A percentile compares a stretch with the other conserved stretches of the same genome.
phyloP scores from a whole-genome alignment of 2,329 filamentous ascomycete genomes.

The Purpureocillium takamizusanense region DNA sequence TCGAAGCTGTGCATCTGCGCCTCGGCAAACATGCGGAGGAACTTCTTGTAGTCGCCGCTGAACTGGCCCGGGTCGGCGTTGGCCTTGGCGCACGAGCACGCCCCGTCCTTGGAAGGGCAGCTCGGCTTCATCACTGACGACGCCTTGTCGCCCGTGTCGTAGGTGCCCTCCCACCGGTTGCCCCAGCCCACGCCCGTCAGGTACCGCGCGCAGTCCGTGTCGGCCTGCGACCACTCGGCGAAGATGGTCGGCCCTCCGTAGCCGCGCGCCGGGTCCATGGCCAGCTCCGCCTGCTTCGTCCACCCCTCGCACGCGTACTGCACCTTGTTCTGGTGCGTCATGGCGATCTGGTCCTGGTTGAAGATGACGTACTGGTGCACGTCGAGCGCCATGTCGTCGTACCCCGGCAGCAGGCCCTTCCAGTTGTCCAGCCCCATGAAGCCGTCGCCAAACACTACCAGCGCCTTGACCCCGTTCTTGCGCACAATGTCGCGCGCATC shows the following conservation, averaged over 20 bases:
- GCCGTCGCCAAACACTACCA: slow-evolving; percentile 84
- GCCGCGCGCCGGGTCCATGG: slow-evolving; percentile 64
- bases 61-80: slow-evolving; percentile 66
- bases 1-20: slow-evolving; percentile 96
- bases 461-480: slow-evolving; percentile 62
- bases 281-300: slow-evolving; percentile 67
- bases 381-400: slow-evolving; percentile 75
- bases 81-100: slow-evolving; percentile 66
- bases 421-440: slow-evolving; percentile 89
- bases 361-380: slow-evolving; percentile 99
- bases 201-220: slow-evolving; percentile 83
- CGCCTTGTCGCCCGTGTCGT: slow-evolving; percentile 55
- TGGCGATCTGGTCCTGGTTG: slow-evolving; percentile 77
- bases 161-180: slow-evolving; percentile 85
- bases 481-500: slow-evolving; percentile 65
- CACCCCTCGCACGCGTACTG: slow-evolving; percentile 81
- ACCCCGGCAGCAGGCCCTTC: slow-evolving; percentile 69
- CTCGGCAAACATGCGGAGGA: slow-evolving; percentile 82
- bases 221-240: slow-evolving; percentile 95
- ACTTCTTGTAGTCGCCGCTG: slow-evolving; percentile 68
- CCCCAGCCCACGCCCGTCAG: slow-evolving; percentile 87
- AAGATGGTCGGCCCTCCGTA: slow-evolving; percentile 83
- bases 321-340: slow-evolving; percentile 75
- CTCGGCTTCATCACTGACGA: slow-evolving; percentile 58
- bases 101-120: slow-evolving; percentile 58